Conservation (phyloP, 164 flowering plant species). For the Kingdonia uniflora region DNA sequence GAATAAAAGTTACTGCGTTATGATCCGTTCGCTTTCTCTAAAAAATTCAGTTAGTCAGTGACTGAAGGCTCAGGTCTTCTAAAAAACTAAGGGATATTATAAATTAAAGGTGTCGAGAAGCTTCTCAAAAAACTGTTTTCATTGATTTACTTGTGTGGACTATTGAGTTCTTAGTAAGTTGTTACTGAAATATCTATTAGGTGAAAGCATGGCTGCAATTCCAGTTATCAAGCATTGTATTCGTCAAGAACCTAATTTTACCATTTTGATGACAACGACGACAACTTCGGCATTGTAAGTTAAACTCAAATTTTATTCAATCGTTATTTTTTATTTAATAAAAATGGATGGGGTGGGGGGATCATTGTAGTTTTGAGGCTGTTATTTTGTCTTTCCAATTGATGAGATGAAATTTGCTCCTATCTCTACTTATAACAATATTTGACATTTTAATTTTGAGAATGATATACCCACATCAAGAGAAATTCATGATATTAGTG, state of each 20-base stretch:
- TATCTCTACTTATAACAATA: too few species aligned
- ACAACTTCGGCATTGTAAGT: constrained; percentile 77
- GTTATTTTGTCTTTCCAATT: not conserved
- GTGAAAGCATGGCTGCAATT: constrained; percentile 88
- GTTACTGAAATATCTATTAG: constrained; percentile 15
- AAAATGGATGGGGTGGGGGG: too few species aligned
- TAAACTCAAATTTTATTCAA: too few species aligned
- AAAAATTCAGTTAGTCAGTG: too few species aligned
- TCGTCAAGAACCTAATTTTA: constrained; percentile 41
- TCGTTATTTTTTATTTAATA: too few species aligned
- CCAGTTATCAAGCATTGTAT: constrained; percentile 66
- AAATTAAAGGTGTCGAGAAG: too few species aligned
- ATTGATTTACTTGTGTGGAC: not conserved
- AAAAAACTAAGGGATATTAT: too few species aligned
- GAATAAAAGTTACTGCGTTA: too few species aligned
- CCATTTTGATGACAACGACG: constrained; percentile 77
- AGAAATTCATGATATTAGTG: not conserved
- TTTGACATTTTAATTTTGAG: not conserved
- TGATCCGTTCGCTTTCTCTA: too few species aligned
- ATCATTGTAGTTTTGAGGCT: not conserved
- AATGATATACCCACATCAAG: not conserved
- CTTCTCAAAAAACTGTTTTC: too few species aligned
- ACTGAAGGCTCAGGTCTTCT: too few species aligned
- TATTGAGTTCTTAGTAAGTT: not conserved
- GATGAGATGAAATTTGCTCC: not conserved